Evolutionary conservation across 306 rosid genomes (phyloP).

Genomic region (Medicago ruthenica): DNA sequence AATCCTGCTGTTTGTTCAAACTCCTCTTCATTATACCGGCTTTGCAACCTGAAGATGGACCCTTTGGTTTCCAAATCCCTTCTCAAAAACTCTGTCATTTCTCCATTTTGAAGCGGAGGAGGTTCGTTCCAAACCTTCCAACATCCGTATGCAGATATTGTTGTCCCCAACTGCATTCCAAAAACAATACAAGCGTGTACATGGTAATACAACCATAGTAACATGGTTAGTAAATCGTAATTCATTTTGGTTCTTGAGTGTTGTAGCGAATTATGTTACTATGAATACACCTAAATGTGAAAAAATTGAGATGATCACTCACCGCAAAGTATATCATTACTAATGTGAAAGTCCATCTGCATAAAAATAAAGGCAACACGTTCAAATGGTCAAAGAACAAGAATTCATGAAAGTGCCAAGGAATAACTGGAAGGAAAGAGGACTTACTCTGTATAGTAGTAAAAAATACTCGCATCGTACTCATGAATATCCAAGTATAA

Average conservation of each 20-base stretch:
- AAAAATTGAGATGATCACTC: conserved; percentile 23
- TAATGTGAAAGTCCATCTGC: conserved; percentile 88
- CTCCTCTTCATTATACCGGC: conserved; percentile 54
- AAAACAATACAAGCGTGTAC: conserved; percentile 23
- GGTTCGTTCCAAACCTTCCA: conserved; percentile 51
- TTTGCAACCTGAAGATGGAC: conserved; percentile 48
- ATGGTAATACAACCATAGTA: background rate
- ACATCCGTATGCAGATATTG: conserved; percentile 80
- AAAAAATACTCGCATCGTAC: conserved; percentile 55
- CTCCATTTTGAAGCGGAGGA: conserved; percentile 41
- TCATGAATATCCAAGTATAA: conserved; percentile 53
- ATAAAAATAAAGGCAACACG: conserved; percentile 31
- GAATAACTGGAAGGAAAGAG: background rate
- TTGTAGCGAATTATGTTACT: no score
- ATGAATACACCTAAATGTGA: background rate
- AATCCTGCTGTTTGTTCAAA: conserved; percentile 58
- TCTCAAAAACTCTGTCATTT: conserved; percentile 40
- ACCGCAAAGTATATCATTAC: conserved; percentile 78
- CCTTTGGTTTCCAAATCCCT: conserved; percentile 51
- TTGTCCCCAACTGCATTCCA: conserved; percentile 60
- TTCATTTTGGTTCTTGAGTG: no score
- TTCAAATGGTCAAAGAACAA: background rate
- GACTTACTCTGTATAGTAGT: conserved; percentile 78
- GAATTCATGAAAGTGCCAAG: no score
- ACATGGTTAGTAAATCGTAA: no score